Percentiles rank a stretch among this genome's conserved stretches.
Evolutionary conservation across 768 basidiomycete species (phyloP).

Genomic region (Hypholoma sublateritium): DNA sequence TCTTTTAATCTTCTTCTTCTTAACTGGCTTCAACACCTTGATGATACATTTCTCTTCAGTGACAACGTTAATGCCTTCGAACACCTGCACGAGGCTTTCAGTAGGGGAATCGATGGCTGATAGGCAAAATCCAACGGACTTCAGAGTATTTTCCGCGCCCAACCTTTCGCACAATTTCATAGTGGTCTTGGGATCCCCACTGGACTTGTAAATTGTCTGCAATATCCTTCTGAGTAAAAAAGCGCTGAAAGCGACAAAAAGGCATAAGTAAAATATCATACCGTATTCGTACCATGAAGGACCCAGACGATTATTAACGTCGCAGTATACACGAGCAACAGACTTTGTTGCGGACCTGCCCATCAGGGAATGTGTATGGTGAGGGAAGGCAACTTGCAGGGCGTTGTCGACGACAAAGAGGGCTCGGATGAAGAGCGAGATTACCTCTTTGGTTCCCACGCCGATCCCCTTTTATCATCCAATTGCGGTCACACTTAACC

Average conservation of each 20-base stretch:
- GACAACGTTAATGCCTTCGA: slow-evolving; percentile 90
- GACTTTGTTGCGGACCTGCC: slow-evolving; percentile 74
- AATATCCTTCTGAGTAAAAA: slow-evolving; percentile 22
- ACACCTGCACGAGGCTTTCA: slow-evolving; percentile 54
- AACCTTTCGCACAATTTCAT: slow-evolving; percentile 96
- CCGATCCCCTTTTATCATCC: slow-evolving; percentile 18
- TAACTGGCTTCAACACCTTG: slow-evolving; percentile 98
- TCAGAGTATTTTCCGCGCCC: slow-evolving; percentile 95
- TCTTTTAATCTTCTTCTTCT: slow-evolving; percentile 99
- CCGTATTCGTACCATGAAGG: slow-evolving; percentile 97
- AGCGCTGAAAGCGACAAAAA: slow-evolving; percentile 5
- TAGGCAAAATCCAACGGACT: slow-evolving; percentile 40
- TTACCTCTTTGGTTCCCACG: slow-evolving; percentile 24
- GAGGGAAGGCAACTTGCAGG: slow-evolving; percentile 8
- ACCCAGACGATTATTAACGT: slow-evolving; percentile 86
- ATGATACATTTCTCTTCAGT: slow-evolving; percentile 96
- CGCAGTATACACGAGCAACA: slow-evolving; percentile 82
- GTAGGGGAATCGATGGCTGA: slow-evolving; percentile 7
- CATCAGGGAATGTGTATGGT: slow-evolving; percentile 41
- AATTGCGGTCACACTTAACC: neutral
- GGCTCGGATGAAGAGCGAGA: slow-evolving; percentile 14
- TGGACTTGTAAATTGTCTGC: slow-evolving; percentile 95
- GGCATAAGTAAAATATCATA: slow-evolving; percentile 32
- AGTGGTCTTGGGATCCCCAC: slow-evolving; percentile 97
- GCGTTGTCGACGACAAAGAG: slow-evolving; percentile 16